phyloP scores from a whole-genome alignment of 345 rosid genomes.

The Gossypium mustelinum region DNA sequence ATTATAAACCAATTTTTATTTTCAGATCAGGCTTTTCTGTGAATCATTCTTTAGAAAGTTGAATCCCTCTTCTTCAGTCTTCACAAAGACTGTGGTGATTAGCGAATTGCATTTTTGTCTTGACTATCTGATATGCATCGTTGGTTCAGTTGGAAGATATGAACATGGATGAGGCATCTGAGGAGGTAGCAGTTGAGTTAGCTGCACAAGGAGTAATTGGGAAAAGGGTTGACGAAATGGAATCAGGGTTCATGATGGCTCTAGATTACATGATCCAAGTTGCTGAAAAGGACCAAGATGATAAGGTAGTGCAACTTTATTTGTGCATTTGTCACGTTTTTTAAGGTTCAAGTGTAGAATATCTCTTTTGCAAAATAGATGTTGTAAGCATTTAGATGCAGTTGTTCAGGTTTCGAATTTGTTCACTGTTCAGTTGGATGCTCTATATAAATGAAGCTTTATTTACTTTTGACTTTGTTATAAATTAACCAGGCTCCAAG shows the following conservation, averaged over 20 bases:
- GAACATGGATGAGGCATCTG: slow-evolving; percentile 89
- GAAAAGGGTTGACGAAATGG: slow-evolving; percentile 93
- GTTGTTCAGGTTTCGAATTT: background rate
- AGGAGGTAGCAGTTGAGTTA: slow-evolving; percentile 81
- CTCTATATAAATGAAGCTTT: background rate
- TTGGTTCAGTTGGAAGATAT: slow-evolving; percentile 63
- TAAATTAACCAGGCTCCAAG: background rate
- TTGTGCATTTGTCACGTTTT: background rate
- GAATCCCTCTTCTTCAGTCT: background rate
- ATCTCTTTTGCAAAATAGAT: background rate
- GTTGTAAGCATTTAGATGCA: background rate
- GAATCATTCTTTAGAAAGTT: background rate
- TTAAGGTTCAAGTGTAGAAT: background rate
- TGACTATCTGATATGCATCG: slow-evolving; percentile 19
- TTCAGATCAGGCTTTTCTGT: background rate
- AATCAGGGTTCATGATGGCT: slow-evolving; percentile 93
- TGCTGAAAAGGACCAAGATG: slow-evolving; percentile 79
- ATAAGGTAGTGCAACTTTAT: slow-evolving; percentile 42
- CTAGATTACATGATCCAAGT: slow-evolving; percentile 88
- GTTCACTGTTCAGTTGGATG: background rate
- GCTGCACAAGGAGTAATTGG: slow-evolving; percentile 94
- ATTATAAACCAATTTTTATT: no score
- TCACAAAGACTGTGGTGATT: background rate
- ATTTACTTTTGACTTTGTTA: background rate
- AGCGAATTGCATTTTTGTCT: background rate